Evolutionary conservation across 257 asterid species (phyloP), one percentile per base, ranked within the genome.

Genomic region (Solanum ossicruentum): DNA sequence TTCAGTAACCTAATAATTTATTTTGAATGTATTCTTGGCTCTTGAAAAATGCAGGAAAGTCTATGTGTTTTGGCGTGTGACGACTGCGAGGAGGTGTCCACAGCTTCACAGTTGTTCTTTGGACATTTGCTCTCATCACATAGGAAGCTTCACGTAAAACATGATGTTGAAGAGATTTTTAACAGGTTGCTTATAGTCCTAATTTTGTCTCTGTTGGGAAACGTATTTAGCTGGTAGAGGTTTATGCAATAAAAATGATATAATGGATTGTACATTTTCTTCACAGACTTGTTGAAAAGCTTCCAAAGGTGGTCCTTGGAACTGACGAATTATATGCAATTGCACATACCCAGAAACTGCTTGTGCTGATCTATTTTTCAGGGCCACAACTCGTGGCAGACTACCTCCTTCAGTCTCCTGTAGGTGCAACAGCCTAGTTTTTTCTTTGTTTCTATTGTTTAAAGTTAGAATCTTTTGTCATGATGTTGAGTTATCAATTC

Each of bases 251-350:
- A 54, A 26, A 60, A 54, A 12, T 61, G 63, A 63, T 82, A 17
- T n/a, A 23, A n/a, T 85, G 58, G 54, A 61, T 54, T 28, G 10
- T 71, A 66, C 17, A 56, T 85, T 57, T 84, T 82, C 43, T 87
- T 81, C 85, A 36, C 94, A 96, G 99, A 93, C 92, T 96, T 87
- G 87, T 95, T 88, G 97, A 95, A 89, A 95, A 94, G 91, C 98
- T 97, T 85, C 98, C 99, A 36, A 93, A 91, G 87, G 92, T 90
- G 83, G 90, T 97, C 72, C 88, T 95, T 88, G 93, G 96, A 86
- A 91, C 91, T 85, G 97, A 97, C 85, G 98, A 94, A 86, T 84
- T 93, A 80, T 85, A 87, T 87, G 94, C 94, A 10, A 73, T 97
- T 85, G 92, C 98, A 88, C 98, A 95, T 85, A 91, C 92, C 79